These are phyloP conservation scores for Phytophthora cajani DNA, from an alignment of 352 stramenopile genomes.

Conservation along the genomic window DNA sequence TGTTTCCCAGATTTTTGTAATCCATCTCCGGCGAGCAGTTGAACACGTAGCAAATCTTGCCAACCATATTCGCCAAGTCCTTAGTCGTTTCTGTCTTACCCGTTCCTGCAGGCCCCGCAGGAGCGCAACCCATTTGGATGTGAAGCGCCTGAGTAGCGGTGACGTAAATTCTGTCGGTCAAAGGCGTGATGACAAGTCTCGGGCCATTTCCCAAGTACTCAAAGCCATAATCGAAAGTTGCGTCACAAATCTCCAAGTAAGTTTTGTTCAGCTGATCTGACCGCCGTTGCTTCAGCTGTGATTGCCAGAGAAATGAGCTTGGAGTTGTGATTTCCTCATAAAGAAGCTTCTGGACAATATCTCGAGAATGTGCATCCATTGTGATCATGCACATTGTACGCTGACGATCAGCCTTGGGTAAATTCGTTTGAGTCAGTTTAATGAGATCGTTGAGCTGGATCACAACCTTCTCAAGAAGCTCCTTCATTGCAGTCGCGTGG, in stretches of 20 bases:
- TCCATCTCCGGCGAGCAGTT: slow-evolving; percentile 97
- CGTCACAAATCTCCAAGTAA: slow-evolving; percentile 91
- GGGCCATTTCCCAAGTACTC: slow-evolving; percentile 96
- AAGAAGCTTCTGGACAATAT: slow-evolving; percentile 93
- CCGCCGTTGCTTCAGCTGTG: slow-evolving; percentile 90
- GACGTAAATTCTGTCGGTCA: slow-evolving; percentile 96
- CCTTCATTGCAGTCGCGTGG: slow-evolving; percentile 82
- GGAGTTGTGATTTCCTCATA: slow-evolving; percentile 79
- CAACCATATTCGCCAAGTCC: slow-evolving; percentile 93
- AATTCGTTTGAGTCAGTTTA: slow-evolving; percentile 83
- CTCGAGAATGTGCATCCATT: slow-evolving; percentile 92
- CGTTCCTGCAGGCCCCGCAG: slow-evolving; percentile 88
- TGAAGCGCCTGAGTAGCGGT: slow-evolving; percentile 95
- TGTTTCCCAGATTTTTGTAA: slow-evolving; percentile 95
- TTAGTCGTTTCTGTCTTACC: slow-evolving; percentile 97
- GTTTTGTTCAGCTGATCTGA: slow-evolving; percentile 56
- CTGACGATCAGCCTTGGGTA: slow-evolving; percentile 89
- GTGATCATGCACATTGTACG: slow-evolving; percentile 96
- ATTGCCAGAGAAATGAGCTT: slow-evolving; percentile 93
- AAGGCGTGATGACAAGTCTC: slow-evolving; percentile 93
- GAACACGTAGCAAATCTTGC: slow-evolving; percentile 95
- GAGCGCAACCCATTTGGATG: slow-evolving; percentile 95
- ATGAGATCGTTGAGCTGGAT: slow-evolving; percentile 94
- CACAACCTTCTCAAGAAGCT: slow-evolving; percentile 85
- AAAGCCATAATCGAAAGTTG: slow-evolving; percentile 94